Evolutionary conservation across 1,284 basidiomycete species (phyloP).

Genomic region (Stygiomarasmius scandens): DNA sequence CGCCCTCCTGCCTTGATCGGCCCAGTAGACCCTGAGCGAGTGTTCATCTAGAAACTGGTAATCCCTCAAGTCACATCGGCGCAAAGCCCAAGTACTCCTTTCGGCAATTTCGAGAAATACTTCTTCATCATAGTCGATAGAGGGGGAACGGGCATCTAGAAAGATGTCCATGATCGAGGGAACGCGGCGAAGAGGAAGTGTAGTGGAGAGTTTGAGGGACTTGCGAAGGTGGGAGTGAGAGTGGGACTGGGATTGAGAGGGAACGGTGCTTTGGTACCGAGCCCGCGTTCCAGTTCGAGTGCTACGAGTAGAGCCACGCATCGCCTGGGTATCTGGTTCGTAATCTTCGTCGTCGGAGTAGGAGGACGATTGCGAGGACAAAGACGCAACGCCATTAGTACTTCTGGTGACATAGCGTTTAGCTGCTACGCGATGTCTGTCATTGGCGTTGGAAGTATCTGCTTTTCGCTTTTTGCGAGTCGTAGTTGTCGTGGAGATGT

Average conservation of each 20-base stretch:
- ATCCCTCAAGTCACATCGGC: constrained; percentile 22
- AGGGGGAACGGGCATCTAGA: constrained; percentile 34
- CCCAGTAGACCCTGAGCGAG: constrained; percentile 41
- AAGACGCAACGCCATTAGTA: neutral
- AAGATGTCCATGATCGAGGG: constrained; percentile 42
- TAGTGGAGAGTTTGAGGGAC: neutral
- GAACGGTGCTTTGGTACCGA: neutral
- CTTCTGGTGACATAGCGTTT: neutral
- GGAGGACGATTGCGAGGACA: neutral
- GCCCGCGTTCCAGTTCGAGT: neutral
- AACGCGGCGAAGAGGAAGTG: constrained; percentile 10
- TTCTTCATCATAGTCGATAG: constrained; percentile 26
- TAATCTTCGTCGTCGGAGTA: neutral
- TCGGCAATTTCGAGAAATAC: constrained; percentile 24
- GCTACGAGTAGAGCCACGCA: neutral
- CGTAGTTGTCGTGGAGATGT: neutral
- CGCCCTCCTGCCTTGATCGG: constrained; percentile 36
- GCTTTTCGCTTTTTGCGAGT: neutral
- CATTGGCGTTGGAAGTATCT: neutral
- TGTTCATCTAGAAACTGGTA: constrained; percentile 21
- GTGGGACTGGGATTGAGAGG: neutral
- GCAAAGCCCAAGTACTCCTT: constrained; percentile 16
- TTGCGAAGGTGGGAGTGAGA: neutral
- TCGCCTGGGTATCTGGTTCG: neutral
- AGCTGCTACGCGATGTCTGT: neutral